These are phyloP conservation scores for Peniophora sp. DNA, from an alignment of 1,284 basidiomycete species.

Conservation along the genomic window DNA sequence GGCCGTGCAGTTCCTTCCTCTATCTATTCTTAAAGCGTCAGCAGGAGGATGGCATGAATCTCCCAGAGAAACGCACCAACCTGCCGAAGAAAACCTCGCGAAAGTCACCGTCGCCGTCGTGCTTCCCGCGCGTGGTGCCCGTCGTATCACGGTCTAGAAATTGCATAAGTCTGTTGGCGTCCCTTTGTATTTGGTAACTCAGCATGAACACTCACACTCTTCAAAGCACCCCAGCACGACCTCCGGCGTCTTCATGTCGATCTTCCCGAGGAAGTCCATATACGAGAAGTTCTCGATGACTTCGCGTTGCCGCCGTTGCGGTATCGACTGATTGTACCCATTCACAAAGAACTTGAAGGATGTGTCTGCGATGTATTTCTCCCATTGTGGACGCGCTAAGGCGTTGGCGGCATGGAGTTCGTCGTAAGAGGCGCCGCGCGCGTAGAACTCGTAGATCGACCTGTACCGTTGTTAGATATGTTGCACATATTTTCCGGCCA, in stretches of 20 bases:
- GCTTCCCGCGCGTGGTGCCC: conserved; percentile 33
- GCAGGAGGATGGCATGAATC: no score
- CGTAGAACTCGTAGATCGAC: conserved; percentile 73
- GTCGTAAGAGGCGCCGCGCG: conserved; percentile 58
- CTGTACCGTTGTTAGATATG: conserved; percentile 30
- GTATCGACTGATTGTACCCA: conserved; percentile 71
- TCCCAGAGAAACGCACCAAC: conserved; percentile 58
- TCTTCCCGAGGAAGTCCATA: conserved; percentile 78
- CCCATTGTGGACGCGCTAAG: conserved; percentile 44
- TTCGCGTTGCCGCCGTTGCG: conserved; percentile 53
- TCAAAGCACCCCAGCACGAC: conserved; percentile 79
- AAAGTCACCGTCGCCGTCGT: conserved; percentile 63
- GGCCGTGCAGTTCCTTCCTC: conserved; percentile 65
- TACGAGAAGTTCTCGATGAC: conserved; percentile 81
- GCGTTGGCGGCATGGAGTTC: conserved; percentile 59
- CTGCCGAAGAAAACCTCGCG: conserved; percentile 74
- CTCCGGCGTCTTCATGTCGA: conserved; percentile 79
- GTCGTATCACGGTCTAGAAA: conserved; percentile 43
- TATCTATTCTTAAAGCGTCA: conserved; percentile 44
- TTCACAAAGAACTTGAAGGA: conserved; percentile 81
- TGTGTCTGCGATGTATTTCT: conserved; percentile 49
- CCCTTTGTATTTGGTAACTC: no score
- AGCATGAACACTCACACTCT: conserved; percentile 79
- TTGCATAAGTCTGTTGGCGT: no score
- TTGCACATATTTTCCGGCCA: background rate